Evolutionary conservation across 257 asterid species (phyloP).

Genomic region (Solanum stenotomum): DNA sequence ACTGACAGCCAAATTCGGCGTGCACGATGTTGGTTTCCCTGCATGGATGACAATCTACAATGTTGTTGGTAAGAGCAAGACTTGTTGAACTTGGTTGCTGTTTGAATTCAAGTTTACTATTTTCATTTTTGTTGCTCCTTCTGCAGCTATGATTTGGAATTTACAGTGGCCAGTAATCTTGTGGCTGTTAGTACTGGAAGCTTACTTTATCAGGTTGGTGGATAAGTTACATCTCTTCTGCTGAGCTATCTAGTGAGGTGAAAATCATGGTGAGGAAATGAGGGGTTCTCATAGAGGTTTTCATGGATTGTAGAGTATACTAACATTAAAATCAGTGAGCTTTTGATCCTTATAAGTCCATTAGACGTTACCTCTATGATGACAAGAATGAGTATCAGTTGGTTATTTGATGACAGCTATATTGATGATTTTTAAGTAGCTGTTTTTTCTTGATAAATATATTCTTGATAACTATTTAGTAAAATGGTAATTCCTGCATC

Average conservation of each 20-base stretch:
- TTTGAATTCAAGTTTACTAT: not conserved
- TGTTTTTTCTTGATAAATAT: not conserved
- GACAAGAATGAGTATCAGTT: not conserved
- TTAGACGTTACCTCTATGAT: not conserved
- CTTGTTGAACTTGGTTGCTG: not conserved
- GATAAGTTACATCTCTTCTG: not conserved
- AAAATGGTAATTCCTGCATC: not conserved
- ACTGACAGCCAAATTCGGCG: conserved; percentile 94
- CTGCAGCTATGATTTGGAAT: conserved; percentile 87
- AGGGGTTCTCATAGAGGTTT: not conserved
- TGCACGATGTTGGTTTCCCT: conserved; percentile 99
- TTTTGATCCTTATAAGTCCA: not conserved
- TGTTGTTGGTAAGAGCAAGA: conserved; percentile 60
- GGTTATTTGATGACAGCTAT: not conserved
- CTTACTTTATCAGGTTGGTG: conserved; percentile 82
- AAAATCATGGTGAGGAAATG: not conserved
- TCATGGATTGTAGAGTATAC: not conserved
- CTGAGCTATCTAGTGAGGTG: not conserved
- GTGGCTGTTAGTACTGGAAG: conserved; percentile 95
- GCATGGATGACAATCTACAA: conserved; percentile 91
- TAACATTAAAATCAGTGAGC: not conserved
- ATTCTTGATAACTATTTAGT: not conserved
- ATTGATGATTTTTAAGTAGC: not conserved
- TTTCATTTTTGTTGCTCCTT: conserved; percentile 18
- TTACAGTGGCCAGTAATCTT: conserved; percentile 81